Conservation (phyloP, 2,329 filamentous ascomycete genomes). For the Trichophyton verrucosum region DNA sequence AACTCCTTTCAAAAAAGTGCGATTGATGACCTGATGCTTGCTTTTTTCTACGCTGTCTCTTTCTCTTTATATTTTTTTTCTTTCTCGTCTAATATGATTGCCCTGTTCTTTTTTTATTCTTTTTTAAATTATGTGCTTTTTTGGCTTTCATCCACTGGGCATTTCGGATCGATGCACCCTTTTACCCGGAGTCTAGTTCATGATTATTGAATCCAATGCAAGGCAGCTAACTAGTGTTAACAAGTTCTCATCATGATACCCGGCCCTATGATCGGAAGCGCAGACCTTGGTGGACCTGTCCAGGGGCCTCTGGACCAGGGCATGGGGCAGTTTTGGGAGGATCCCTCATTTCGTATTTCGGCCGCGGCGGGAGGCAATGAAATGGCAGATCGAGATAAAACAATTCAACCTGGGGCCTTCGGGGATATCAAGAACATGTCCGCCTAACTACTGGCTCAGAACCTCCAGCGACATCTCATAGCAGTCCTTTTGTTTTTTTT, state of each 20-base stretch:
- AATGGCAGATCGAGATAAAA: background rate
- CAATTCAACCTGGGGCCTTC: background rate
- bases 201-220: background rate
- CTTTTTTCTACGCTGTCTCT: background rate
- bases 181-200: background rate
- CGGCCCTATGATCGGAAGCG: background rate
- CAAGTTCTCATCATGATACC: background rate
- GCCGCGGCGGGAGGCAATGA: background rate
- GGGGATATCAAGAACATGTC: background rate
- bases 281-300: background rate
- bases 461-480: background rate
- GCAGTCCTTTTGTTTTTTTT: too few relatives aligned
- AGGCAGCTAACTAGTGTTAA: background rate
- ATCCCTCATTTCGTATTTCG: background rate
- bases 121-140: background rate
- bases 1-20: background rate
- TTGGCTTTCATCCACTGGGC: background rate
- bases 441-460: background rate
- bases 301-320: background rate
- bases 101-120: background rate
- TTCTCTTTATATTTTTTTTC: background rate
- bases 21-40: constrained; percentile 2
- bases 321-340: background rate
- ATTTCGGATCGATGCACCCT: background rate
- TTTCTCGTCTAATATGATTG: background rate